A percentile compares a stretch with the other conserved stretches of the same genome.
These are phyloP conservation scores for Ascocoryne sarcoides DNA, from an alignment of 2,329 filamentous ascomycete species.

Conservation along the genomic window DNA sequence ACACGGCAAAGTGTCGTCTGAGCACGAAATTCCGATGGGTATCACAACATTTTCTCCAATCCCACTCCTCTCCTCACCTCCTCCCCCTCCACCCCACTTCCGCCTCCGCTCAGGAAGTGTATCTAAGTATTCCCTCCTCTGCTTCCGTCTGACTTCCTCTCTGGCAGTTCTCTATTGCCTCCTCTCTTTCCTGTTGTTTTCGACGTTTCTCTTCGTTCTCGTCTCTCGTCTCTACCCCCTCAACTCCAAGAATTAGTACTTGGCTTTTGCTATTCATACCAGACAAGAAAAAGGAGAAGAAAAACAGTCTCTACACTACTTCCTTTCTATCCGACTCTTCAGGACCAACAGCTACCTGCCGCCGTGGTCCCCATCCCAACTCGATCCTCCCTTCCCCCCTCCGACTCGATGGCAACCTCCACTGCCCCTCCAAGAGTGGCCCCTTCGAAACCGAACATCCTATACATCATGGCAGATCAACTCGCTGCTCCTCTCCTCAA, in stretches of 20 bases:
- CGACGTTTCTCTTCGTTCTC: not conserved
- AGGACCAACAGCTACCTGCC: slow-evolving; percentile 7
- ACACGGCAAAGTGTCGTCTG: slow-evolving; percentile 6
- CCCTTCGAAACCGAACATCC: slow-evolving; percentile 53
- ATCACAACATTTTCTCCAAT: slow-evolving; percentile 3
- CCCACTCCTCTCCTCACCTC: not conserved
- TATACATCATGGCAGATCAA: slow-evolving; percentile 97
- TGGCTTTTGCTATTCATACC: not conserved
- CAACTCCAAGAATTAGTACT: not conserved
- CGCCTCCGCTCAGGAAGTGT: not conserved
- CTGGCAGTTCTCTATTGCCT: not conserved
- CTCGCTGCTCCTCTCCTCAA: slow-evolving; percentile 83
- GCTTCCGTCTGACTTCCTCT: not conserved
- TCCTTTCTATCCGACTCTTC: not conserved
- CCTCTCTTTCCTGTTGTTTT: not conserved
- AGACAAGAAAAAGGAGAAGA: not conserved
- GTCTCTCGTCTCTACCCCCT: not conserved
- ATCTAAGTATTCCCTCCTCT: not conserved
- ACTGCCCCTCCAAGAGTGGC: slow-evolving; percentile 8
- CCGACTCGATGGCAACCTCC: slow-evolving; percentile 21
- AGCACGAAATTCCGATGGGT: slow-evolving; percentile 5
- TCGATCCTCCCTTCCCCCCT: slow-evolving; percentile 52
- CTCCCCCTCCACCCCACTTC: not conserved
- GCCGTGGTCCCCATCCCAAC: slow-evolving; percentile 65
- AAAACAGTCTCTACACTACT: not conserved